phyloP scores from a whole-genome alignment of 768 basidiomycete genomes.

The Pleurotus tuber-regium region DNA sequence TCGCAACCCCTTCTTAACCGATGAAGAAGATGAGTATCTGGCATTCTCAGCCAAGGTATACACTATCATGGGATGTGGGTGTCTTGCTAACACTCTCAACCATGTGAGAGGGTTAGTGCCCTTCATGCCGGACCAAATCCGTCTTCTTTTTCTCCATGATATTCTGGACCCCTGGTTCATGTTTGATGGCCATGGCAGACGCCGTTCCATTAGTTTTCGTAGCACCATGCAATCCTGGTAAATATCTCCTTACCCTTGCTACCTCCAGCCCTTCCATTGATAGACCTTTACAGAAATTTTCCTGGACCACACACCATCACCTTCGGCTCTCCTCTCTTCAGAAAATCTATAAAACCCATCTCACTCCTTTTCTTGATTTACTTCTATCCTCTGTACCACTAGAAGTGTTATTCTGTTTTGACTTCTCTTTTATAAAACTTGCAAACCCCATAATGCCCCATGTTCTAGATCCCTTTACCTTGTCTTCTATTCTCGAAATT shows the following conservation, averaged over 20 bases:
- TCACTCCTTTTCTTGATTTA: not conserved
- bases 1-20: not conserved
- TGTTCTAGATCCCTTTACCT: too few relatives aligned
- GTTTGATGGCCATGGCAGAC: not conserved
- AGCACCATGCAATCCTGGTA: not conserved
- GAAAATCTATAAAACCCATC: not conserved
- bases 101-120: not conserved
- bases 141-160: not conserved
- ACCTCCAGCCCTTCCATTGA: not conserved
- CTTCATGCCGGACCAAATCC: not conserved
- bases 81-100: not conserved
- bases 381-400: not conserved
- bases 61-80: not conserved
- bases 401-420: too few relatives aligned
- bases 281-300: not conserved
- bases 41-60: not conserved
- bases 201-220: not conserved
- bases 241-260: not conserved
- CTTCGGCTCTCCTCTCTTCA: not conserved
- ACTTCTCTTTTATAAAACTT: too few relatives aligned
- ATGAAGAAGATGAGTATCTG: not conserved
- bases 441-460: too few relatives aligned
- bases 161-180: not conserved
- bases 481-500: too few relatives aligned
- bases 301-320: not conserved